Evolutionary conservation across 2,329 filamentous ascomycete species (phyloP).

Genomic region (Neofusicoccum kwambonambiense): DNA sequence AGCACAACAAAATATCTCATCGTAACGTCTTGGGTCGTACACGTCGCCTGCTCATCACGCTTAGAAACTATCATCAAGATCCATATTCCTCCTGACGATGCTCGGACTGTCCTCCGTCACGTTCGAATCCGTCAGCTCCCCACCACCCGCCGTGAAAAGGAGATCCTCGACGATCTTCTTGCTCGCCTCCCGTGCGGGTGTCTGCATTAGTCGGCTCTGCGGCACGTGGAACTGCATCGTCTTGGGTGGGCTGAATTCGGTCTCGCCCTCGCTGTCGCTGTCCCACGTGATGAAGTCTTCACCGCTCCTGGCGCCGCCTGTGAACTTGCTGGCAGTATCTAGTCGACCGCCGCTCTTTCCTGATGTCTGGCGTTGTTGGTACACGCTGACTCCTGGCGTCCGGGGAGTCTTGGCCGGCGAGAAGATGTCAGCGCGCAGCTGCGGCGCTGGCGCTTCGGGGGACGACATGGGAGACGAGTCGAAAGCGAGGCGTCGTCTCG

Average conservation of each 20-base stretch:
- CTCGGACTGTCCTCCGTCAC: constrained; percentile 48
- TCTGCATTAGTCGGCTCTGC: constrained; percentile 74
- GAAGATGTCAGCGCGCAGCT: constrained; percentile 67
- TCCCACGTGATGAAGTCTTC: constrained; percentile 56
- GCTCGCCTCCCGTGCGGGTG: constrained; percentile 77
- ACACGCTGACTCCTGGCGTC: constrained; percentile 81
- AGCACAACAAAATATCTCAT: too few relatives aligned
- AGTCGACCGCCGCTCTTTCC: background rate
- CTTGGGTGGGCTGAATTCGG: constrained; percentile 79
- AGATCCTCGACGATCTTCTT: constrained; percentile 79
- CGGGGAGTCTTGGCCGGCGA: constrained; percentile 46
- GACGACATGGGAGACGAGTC: constrained; percentile 52
- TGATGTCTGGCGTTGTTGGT: constrained; percentile 24
- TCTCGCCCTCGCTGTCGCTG: constrained; percentile 64
- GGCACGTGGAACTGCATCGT: constrained; percentile 84
- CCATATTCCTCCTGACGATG: constrained; percentile 44
- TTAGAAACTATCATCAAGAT: constrained; percentile 50
- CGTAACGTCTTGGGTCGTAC: too few relatives aligned
- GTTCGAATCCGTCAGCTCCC: constrained; percentile 50
- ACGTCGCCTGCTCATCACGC: background rate
- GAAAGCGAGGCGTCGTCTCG: constrained; percentile 9
- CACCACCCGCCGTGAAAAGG: constrained; percentile 69
- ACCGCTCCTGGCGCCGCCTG: background rate
- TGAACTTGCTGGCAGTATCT: background rate
- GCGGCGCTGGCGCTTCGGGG: constrained; percentile 74